Evolutionary conservation across 495 filamentous ascomycete genomes (phyloP).

Genomic region (Penicillium daleae): DNA sequence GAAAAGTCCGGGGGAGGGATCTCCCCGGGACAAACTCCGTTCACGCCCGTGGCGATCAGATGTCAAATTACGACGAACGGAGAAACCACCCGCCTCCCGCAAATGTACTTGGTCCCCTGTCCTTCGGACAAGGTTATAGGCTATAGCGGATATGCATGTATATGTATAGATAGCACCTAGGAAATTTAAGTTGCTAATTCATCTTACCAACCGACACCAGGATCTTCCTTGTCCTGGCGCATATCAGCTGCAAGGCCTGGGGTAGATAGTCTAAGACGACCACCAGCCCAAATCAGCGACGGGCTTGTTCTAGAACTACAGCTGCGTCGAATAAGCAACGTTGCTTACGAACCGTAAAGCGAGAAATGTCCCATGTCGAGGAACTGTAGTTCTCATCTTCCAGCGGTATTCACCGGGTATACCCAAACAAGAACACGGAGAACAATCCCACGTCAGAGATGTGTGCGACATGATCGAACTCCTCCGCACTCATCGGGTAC

Average conservation of each 20-base stretch:
- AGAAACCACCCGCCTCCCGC: not conserved
- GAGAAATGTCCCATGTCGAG: no score
- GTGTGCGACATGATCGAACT: slow-evolving; percentile 20
- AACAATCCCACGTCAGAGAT: not conserved
- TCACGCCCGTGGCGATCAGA: slow-evolving; percentile 2
- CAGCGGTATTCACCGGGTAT: not conserved
- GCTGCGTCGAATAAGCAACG: not conserved
- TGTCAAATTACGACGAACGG: not conserved
- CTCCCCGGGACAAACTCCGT: not conserved
- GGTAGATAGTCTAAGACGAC: not conserved
- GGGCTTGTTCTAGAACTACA: slow-evolving; percentile 1
- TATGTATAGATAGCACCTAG: slow-evolving; percentile 7
- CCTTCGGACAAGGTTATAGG: not conserved
- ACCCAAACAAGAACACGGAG: not conserved
- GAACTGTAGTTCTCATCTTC: not conserved
- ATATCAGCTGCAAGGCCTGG: slow-evolving; percentile 27
- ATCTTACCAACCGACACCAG: slow-evolving; percentile 21
- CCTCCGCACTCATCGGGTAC: slow-evolving; percentile 15
- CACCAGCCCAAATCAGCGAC: not conserved
- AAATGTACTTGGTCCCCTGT: not conserved
- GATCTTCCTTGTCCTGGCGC: slow-evolving; percentile 12
- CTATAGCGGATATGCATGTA: not conserved
- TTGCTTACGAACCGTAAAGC: not conserved
- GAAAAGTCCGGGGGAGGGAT: slow-evolving; percentile 25
- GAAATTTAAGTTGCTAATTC: slow-evolving; percentile 22